phyloP scores from a whole-genome alignment of 257 asterid genomes.

The Schizonepeta tenuifolia region DNA sequence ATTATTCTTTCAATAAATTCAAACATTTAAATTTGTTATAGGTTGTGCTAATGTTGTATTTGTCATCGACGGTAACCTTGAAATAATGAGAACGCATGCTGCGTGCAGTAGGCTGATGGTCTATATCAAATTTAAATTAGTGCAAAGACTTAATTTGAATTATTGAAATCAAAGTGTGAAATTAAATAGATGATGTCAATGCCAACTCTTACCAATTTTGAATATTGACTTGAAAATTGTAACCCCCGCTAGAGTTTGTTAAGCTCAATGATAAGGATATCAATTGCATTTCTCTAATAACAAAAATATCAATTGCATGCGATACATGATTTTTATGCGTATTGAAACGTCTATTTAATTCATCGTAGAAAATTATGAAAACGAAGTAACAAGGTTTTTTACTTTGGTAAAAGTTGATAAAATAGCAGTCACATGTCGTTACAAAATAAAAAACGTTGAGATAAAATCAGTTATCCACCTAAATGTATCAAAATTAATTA shows the following conservation, averaged over 20 bases:
- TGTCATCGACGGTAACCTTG: neutral
- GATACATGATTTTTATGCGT: neutral
- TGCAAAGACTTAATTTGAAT: neutral
- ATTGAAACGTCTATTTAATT: neutral
- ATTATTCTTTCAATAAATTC: neutral
- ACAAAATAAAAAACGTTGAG: too few relatives aligned
- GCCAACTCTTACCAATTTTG: constrained; percentile 20
- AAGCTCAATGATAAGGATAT: constrained; percentile 21
- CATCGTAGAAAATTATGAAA: neutral
- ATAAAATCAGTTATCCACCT: too few relatives aligned
- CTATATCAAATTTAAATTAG: neutral
- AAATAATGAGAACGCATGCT: neutral
- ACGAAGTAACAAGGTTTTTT: neutral
- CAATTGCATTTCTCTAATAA: too few relatives aligned
- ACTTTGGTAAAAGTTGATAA: too few relatives aligned
- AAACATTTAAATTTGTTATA: neutral
- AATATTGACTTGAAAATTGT: constrained; percentile 30
- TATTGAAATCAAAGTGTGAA: constrained; percentile 15
- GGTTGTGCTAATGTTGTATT: neutral
- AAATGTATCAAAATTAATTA: neutral
- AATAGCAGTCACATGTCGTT: too few relatives aligned
- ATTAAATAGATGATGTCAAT: constrained; percentile 11
- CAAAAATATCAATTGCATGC: constrained; percentile 16
- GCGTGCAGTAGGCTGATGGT: neutral
- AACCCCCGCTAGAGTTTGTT: constrained; percentile 13